Conservation (phyloP, 2,329 filamentous ascomycete species). For the Trichoderma sp. region DNA sequence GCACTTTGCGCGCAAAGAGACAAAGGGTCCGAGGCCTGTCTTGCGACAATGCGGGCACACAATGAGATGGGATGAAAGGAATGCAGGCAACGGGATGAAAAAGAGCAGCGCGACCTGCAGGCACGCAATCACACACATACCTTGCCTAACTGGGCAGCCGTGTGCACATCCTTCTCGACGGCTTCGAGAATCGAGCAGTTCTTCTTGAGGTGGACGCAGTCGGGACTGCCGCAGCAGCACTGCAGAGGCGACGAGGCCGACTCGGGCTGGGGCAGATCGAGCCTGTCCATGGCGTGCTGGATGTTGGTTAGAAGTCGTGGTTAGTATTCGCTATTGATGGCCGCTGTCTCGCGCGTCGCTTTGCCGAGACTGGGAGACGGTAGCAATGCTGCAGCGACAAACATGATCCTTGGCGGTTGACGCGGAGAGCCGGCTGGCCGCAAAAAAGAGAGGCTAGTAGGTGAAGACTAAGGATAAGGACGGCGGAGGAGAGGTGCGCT, state of each 20-base stretch:
- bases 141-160: constrained; percentile 86
- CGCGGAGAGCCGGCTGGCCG: neutral
- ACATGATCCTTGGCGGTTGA: constrained; percentile 15
- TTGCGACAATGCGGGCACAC: neutral
- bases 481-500: neutral
- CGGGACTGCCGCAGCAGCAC: constrained; percentile 83
- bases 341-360: neutral
- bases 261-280: constrained; percentile 30
- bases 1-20: constrained; percentile 1
- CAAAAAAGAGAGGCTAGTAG: neutral
- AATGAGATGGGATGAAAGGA: constrained; percentile 2
- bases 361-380: constrained; percentile 1
- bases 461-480: neutral
- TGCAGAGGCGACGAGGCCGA: constrained; percentile 44
- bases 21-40: neutral
- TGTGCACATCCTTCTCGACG: constrained; percentile 84
- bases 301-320: neutral
- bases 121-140: constrained; percentile 54
- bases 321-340: neutral
- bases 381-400: constrained; percentile 11
- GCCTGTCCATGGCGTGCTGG: constrained; percentile 26
- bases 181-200: constrained; percentile 77
- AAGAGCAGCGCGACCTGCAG: constrained; percentile 12
- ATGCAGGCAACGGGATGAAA: neutral
- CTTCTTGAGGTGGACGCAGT: constrained; percentile 79